Evolutionary conservation across 345 rosid genomes (phyloP).

Genomic region (Populus pruinosa): DNA sequence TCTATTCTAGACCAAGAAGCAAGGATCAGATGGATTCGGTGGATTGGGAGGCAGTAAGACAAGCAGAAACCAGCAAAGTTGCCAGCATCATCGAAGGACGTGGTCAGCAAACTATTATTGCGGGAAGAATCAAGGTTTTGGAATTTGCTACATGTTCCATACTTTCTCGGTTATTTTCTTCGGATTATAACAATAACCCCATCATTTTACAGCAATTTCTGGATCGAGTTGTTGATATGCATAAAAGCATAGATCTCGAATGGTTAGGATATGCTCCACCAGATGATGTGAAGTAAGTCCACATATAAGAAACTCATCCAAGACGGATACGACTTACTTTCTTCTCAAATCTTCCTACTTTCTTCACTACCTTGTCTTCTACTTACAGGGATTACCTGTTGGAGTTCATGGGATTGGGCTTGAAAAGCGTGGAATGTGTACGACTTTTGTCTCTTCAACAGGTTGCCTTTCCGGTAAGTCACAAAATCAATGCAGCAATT

Average conservation of each 20-base stretch:
- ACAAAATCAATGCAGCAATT: not conserved
- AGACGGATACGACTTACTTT: not conserved
- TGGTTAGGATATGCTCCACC: slow-evolving; percentile 66
- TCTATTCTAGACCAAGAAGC: slow-evolving; percentile 28
- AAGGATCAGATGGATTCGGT: slow-evolving; percentile 45
- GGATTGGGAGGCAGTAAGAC: slow-evolving; percentile 58
- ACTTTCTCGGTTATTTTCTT: not conserved
- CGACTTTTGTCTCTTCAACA: slow-evolving; percentile 56
- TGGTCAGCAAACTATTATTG: slow-evolving; percentile 45
- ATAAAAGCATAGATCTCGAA: slow-evolving; percentile 60
- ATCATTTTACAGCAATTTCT: slow-evolving; percentile 43
- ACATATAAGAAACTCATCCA: too few species aligned
- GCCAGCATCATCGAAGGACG: slow-evolving; percentile 39
- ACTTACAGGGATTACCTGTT: slow-evolving; percentile 48
- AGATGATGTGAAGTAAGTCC: slow-evolving; percentile 50
- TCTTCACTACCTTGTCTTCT: not conserved
- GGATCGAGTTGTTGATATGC: slow-evolving; percentile 21
- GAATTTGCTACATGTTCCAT: not conserved
- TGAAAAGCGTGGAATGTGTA: slow-evolving; percentile 71
- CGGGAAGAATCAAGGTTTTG: slow-evolving; percentile 45
- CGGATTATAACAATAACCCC: not conserved
- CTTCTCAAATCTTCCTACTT: not conserved
- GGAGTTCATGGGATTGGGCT: slow-evolving; percentile 48
- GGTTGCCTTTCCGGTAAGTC: slow-evolving; percentile 61
- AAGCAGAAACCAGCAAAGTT: slow-evolving; percentile 24